Base-by-base conservation (phyloP, 2,329 filamentous ascomycete genomes). In the Xylariaceae sp. region DNA sequence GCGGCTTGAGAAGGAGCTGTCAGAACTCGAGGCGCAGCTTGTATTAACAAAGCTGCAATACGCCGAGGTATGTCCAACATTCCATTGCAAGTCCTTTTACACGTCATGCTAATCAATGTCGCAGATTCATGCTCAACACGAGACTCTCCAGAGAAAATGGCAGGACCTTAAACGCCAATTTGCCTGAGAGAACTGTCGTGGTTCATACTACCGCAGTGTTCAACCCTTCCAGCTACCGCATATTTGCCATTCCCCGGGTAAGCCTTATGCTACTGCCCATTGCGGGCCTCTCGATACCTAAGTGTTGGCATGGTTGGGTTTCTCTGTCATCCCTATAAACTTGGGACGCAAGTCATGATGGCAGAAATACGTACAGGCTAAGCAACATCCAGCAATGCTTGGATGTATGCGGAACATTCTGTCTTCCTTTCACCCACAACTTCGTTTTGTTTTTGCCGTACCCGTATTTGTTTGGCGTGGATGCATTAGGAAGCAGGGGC, bases 21-120 rank as follows among this genome's bases (percentile, higher is more conserved):
- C 85, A 4, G 92, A 97, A 67, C 89, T 97, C 79, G 94, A 97
- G 78, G 89, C 92, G 74, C 87, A 92, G 73, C 78, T 99, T 66
- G 93, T 99, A 64, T 85, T 88, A 72, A 94, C 92, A 1, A 99
- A 99, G 82, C 89, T 99, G 89, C 85, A 86, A 70, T 92, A 92
- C 78, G 94, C 94, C 57, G 91, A 97, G 87, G 93, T 96, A 81
- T 79, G 87, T 79, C 55, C n/a, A 55, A 50, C 13, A n/a, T 3
- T 15, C 34, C 2, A 5, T 30, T 30, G 23, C 23, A n/a, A n/a
- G 13, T 53, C 35, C 10, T 44, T 54, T 18, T 37, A 45, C 44
- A 15, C 45, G 18, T n/a, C 30, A 9, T 52, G 48, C 62, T 62
- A 63, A 64, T 23, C 2, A 4, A 8, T 56, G 10, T 17, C 23